phyloP scores from a whole-genome alignment of 1,139 yeast species.

The Suhomyces atakaporum region DNA sequence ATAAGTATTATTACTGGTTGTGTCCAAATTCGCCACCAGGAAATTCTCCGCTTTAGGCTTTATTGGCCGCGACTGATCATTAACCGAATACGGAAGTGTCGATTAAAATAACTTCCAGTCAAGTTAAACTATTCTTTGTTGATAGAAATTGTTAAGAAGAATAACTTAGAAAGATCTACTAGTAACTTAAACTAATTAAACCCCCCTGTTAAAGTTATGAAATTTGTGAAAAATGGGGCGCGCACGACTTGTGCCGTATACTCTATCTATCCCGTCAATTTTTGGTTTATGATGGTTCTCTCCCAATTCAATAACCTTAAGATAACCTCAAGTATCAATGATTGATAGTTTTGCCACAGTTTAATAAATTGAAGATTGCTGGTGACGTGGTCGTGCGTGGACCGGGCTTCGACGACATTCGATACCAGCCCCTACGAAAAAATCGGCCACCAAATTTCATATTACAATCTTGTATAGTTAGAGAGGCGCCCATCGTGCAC shows the following conservation, averaged over 20 bases:
- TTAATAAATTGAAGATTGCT: background rate
- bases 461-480: conserved; percentile 10
- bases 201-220: background rate
- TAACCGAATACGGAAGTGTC: background rate
- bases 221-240: background rate
- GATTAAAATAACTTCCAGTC: too few species aligned
- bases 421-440: conserved; percentile 15
- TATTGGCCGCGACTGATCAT: background rate
- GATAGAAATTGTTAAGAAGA: too few species aligned
- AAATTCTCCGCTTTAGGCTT: background rate
- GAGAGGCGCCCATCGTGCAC: conserved; percentile 13
- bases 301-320: too few species aligned
- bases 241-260: background rate
- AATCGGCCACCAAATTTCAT: conserved; percentile 11
- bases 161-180: too few species aligned
- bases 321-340: too few species aligned
- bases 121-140: too few species aligned
- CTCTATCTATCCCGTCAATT: background rate
- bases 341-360: too few species aligned
- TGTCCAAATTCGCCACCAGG: background rate
- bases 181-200: too few species aligned
- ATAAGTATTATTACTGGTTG: too few species aligned
- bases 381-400: conserved; percentile 7
- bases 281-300: background rate
- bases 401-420: conserved; percentile 14